Percentiles rank a stretch among this genome's conserved stretches.
Evolutionary conservation across 1,284 basidiomycete genomes (phyloP).

Genomic region (Cutaneotrichosporon sp.): DNA sequence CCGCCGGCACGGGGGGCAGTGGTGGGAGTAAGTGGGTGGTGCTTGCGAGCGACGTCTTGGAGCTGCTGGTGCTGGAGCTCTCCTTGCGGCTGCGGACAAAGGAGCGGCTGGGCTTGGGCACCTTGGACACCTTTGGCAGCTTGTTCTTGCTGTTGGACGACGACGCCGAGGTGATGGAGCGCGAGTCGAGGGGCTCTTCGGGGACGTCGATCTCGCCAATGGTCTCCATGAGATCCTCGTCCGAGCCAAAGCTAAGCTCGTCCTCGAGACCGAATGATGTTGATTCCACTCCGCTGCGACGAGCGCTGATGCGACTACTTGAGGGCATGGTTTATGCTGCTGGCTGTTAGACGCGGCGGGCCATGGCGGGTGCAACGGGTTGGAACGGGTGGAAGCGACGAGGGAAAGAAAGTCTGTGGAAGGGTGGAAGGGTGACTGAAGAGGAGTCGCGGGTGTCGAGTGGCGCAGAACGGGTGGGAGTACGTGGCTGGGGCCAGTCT

Average conservation of each 20-base stretch:
- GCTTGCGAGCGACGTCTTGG: conserved; percentile 7
- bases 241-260: conserved; percentile 43
- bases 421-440: not conserved
- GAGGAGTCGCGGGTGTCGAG: not conserved
- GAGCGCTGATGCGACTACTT: conserved; percentile 15
- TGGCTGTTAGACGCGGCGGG: not conserved
- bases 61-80: conserved; percentile 18
- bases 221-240: conserved; percentile 43
- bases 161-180: not conserved
- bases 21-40: conserved; percentile 21
- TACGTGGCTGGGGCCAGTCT: not conserved
- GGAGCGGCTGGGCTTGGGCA: conserved; percentile 4
- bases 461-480: not conserved
- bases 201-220: conserved; percentile 35
- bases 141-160: not conserved
- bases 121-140: not conserved
- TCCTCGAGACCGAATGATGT: conserved; percentile 44
- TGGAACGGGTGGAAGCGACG: no score
- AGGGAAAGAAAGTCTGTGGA: not conserved
- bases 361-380: not conserved
- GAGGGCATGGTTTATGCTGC: conserved; percentile 4
- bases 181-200: not conserved
- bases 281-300: conserved; percentile 3
- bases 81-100: conserved; percentile 18
- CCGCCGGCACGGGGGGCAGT: conserved; percentile 23